Percentiles rank a stretch among this genome's conserved stretches.
Evolutionary conservation across 2,329 filamentous ascomycete species (phyloP).

Genomic region (Xylaria arbuscula): DNA sequence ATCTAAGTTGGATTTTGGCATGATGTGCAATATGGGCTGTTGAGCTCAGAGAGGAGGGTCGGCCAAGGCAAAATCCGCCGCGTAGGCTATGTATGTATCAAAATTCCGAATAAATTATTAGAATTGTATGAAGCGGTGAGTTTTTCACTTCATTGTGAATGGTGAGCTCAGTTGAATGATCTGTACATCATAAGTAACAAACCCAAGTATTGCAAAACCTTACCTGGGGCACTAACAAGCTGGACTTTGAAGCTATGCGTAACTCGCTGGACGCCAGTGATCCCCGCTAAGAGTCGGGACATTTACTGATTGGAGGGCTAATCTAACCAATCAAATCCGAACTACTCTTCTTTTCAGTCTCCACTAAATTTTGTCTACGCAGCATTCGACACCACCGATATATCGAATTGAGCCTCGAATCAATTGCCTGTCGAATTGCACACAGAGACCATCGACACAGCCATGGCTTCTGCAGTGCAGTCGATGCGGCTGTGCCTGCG

Average conservation of each 20-base stretch:
- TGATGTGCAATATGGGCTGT: slow-evolving; percentile 2
- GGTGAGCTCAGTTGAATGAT: too few species aligned
- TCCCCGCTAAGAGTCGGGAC: not conserved
- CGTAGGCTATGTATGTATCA: not conserved
- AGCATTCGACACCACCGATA: slow-evolving; percentile 21
- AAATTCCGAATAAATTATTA: not conserved
- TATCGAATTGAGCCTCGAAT: slow-evolving; percentile 29
- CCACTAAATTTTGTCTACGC: slow-evolving; percentile 39
- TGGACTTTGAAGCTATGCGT: not conserved
- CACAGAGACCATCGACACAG: slow-evolving; percentile 40
- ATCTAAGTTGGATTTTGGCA: slow-evolving; percentile 14
- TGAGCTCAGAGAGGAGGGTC: not conserved
- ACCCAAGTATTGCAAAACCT: not conserved
- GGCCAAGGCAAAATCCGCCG: not conserved
- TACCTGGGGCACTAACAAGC: not conserved
- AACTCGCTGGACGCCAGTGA: not conserved
- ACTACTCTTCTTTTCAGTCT: slow-evolving; percentile 11
- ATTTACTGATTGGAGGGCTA: slow-evolving; percentile 17
- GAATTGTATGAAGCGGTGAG: too few species aligned
- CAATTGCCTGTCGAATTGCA: slow-evolving; percentile 25
- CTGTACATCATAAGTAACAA: too few species aligned
- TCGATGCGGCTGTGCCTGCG: slow-evolving; percentile 55
- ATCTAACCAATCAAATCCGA: slow-evolving; percentile 22
- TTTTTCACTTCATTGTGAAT: too few species aligned
- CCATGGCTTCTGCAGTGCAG: slow-evolving; percentile 57